A percentile compares a stretch with the other conserved stretches of the same genome.
These are phyloP conservation scores for Cyphellophora europaea DNA, from an alignment of 2,329 filamentous ascomycete genomes.

Conservation along the genomic window DNA sequence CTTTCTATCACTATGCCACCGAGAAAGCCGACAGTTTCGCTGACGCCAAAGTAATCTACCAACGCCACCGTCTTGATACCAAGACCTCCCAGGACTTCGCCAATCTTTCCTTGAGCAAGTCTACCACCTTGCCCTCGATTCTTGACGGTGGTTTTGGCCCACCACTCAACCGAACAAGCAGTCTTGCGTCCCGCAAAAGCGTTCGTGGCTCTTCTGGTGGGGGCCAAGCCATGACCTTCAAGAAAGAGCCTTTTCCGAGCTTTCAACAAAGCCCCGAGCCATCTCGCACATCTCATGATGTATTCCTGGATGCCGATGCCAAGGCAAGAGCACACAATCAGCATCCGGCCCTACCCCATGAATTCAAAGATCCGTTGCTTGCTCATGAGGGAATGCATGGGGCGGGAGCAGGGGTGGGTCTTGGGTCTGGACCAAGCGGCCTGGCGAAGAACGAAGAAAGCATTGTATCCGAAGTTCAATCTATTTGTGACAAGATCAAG, in stretches of 20 bases:
- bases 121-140: constrained; percentile 17
- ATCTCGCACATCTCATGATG: constrained; percentile 16
- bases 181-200: constrained; percentile 16
- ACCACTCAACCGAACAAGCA: constrained; percentile 17
- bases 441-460: constrained; percentile 65
- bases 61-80: constrained; percentile 62
- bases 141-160: constrained; percentile 12
- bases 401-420: constrained; percentile 48
- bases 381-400: constrained; percentile 48
- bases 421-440: constrained; percentile 53
- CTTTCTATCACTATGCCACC: constrained; percentile 85
- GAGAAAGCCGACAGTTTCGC: constrained; percentile 92
- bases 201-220: constrained; percentile 7
- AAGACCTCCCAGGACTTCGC: constrained; percentile 25
- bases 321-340: constrained; percentile 39
- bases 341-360: constrained; percentile 45
- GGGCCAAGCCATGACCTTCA: constrained; percentile 6
- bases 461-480: constrained; percentile 72
- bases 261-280: constrained; percentile 8
- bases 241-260: constrained; percentile 13
- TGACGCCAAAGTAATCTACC: constrained; percentile 93
- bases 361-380: constrained; percentile 44
- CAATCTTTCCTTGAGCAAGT: constrained; percentile 24
- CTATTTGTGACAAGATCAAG: constrained; percentile 85
- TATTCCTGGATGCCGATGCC: constrained; percentile 36